A percentile compares a stretch with the other conserved stretches of the same genome.
phyloP scores from a whole-genome alignment of 1,139 yeast species.

The Magnusiomyces sp. region DNA sequence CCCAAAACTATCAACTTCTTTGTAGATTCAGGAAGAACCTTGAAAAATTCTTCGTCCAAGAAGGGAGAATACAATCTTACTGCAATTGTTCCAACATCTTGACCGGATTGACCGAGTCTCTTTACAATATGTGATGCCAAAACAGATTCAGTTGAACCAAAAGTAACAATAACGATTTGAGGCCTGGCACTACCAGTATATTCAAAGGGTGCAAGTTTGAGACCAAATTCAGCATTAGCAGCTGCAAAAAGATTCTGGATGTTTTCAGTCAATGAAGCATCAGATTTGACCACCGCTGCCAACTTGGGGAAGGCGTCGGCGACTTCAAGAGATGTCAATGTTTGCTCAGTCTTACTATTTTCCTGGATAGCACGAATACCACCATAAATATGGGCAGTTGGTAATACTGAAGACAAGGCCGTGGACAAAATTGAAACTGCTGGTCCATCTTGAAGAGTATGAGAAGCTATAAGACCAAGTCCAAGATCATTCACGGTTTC shows the following conservation, averaged over 20 bases:
- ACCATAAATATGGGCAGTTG: slow-evolving; percentile 67
- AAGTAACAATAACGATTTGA: slow-evolving; percentile 63
- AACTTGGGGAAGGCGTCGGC: slow-evolving; percentile 38
- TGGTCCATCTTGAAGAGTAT: slow-evolving; percentile 42
- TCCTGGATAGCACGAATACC: slow-evolving; percentile 63
- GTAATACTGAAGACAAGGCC: slow-evolving; percentile 52
- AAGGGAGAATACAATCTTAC: slow-evolving; percentile 61
- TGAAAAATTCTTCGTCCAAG: slow-evolving; percentile 55
- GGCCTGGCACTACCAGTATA: slow-evolving; percentile 57
- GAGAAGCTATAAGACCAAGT: slow-evolving; percentile 66
- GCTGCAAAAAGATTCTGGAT: slow-evolving; percentile 11
- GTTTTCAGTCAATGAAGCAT: slow-evolving; percentile 7
- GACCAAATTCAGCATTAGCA: slow-evolving; percentile 47
- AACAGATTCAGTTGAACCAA: slow-evolving; percentile 63
- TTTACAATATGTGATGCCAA: slow-evolving; percentile 39
- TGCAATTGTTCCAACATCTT: slow-evolving; percentile 54
- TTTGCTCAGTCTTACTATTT: slow-evolving; percentile 42
- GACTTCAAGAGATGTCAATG: slow-evolving; percentile 41
- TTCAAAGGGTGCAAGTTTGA: slow-evolving; percentile 58
- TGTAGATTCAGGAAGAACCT: slow-evolving; percentile 49
- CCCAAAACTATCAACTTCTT: slow-evolving; percentile 59
- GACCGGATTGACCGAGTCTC: slow-evolving; percentile 28
- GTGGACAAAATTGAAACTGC: slow-evolving; percentile 59
- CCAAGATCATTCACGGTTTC: slow-evolving; percentile 56
- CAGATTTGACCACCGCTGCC: slow-evolving; percentile 14